Conservation (phyloP, 805 yeast species). For the Candida caryicola region DNA sequence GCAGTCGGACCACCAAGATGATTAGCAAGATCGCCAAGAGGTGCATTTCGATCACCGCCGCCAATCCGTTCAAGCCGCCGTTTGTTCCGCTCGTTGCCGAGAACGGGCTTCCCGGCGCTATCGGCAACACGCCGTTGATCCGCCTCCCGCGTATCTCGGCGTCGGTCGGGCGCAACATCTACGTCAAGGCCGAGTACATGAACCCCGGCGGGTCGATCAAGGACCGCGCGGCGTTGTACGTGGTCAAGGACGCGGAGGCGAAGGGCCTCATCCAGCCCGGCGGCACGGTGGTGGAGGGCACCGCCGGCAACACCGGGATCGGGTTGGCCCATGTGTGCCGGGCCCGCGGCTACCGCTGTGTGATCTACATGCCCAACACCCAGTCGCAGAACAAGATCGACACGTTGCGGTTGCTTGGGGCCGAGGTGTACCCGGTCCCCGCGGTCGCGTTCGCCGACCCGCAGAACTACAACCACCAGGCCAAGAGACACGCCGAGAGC, state of each 20-base stretch:
- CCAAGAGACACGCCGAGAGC: conserved; percentile 76
- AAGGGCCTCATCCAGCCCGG: conserved; percentile 65
- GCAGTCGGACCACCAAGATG: background rate
- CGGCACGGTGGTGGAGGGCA: conserved; percentile 88
- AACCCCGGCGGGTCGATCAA: conserved; percentile 94
- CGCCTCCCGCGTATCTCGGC: conserved; percentile 55
- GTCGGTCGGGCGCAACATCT: conserved; percentile 67
- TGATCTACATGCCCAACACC: conserved; percentile 89
- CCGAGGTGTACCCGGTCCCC: conserved; percentile 86
- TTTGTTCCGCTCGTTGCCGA: conserved; percentile 66
- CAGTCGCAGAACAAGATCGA: conserved; percentile 80
- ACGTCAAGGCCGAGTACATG: conserved; percentile 88
- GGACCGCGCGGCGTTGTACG: conserved; percentile 81
- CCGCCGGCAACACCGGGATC: conserved; percentile 96
- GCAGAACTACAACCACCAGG: conserved; percentile 82
- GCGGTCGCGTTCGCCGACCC: conserved; percentile 83
- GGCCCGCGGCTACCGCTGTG: conserved; percentile 77
- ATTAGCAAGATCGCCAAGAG: background rate
- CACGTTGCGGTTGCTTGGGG: conserved; percentile 71
- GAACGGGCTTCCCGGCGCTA: conserved; percentile 73
- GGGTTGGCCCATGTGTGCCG: conserved; percentile 82
- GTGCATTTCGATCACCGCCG: conserved; percentile 9
- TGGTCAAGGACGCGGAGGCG: conserved; percentile 75
- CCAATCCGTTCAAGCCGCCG: conserved; percentile 28
- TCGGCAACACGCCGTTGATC: conserved; percentile 90